phyloP scores from a whole-genome alignment of 2,329 filamentous ascomycete genomes.

The Fusarium albosuccineum region DNA sequence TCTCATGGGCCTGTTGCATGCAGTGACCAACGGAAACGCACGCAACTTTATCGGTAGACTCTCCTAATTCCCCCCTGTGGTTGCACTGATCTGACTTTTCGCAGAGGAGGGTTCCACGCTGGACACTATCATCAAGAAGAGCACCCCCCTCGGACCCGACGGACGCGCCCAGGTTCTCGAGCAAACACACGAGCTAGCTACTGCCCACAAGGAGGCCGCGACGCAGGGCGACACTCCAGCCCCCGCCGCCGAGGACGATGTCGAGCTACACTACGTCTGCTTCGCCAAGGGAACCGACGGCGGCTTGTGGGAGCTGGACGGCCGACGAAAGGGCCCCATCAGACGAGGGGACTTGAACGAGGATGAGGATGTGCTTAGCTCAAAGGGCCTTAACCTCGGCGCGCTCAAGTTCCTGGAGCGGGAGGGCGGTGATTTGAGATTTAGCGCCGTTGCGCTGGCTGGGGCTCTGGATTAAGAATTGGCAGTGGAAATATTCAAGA shows the following conservation, averaged over 20 bases:
- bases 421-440: conserved; percentile 68
- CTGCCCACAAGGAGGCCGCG: conserved; percentile 83
- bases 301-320: conserved; percentile 72
- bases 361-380: conserved; percentile 79
- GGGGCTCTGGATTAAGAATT: conserved; percentile 60
- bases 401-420: conserved; percentile 68
- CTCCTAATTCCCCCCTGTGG: background rate
- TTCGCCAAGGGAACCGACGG: conserved; percentile 84
- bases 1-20: conserved; percentile 88
- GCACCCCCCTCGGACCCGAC: conserved; percentile 75
- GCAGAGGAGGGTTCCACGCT: conserved; percentile 68
- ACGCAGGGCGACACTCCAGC: conserved; percentile 81
- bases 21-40: conserved; percentile 81
- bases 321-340: conserved; percentile 69
- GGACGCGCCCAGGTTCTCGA: conserved; percentile 82
- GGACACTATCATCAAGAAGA: conserved; percentile 73
- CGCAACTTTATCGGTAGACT: conserved; percentile 68
- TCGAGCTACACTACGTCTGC: conserved; percentile 97
- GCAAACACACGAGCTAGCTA: conserved; percentile 79
- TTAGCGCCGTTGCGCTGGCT: conserved; percentile 70
- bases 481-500: conserved; percentile 9
- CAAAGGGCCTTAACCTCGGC: conserved; percentile 80
- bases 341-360: conserved; percentile 66
- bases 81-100: conserved; percentile 5
- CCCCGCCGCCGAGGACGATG: conserved; percentile 80